phyloP scores from a whole-genome alignment of 2,329 filamentous ascomycete genomes.

The Fusarium sororula region DNA sequence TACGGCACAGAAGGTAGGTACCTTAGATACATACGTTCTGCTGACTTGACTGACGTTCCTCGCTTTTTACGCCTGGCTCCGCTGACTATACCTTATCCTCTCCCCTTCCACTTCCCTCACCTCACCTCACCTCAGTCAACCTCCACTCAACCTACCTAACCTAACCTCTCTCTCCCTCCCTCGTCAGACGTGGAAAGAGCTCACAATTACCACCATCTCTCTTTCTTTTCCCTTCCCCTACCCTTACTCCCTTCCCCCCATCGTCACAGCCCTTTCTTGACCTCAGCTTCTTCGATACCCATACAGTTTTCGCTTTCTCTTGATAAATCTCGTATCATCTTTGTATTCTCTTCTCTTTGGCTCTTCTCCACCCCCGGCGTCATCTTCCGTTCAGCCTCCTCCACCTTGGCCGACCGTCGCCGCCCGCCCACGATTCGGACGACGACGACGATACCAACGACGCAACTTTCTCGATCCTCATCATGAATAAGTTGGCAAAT shows the following conservation, averaged over 20 bases:
- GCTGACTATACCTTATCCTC: conserved; percentile 13
- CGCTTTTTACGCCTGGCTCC: conserved; percentile 17
- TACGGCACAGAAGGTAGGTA: not conserved
- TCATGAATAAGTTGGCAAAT: conserved; percentile 76
- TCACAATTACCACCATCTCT: conserved; percentile 43
- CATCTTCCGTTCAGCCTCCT: conserved; percentile 32
- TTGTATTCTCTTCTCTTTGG: conserved; percentile 34
- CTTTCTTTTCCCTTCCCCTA: conserved; percentile 30
- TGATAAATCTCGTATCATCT: conserved; percentile 28
- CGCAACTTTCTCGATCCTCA: conserved; percentile 46
- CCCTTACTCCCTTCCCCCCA: conserved; percentile 17
- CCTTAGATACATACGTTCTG: conserved; percentile 3
- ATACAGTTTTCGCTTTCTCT: conserved; percentile 34
- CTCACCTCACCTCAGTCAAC: conserved; percentile 19
- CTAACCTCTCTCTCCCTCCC: conserved; percentile 30
- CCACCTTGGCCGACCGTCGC: conserved; percentile 41
- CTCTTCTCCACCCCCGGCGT: conserved; percentile 32
- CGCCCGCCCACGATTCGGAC: conserved; percentile 41
- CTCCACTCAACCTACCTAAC: conserved; percentile 19
- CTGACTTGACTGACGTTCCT: conserved; percentile 32
- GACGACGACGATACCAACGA: conserved; percentile 38
- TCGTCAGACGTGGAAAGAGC: conserved; percentile 44
- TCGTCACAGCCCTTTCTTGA: conserved; percentile 34
- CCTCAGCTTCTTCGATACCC: conserved; percentile 40
- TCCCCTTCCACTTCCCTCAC: conserved; percentile 18